Evolutionary conservation across 2,329 filamentous ascomycete species (phyloP), one percentile per base, ranked within the genome.

Genomic region (Microascus cirrosus): DNA sequence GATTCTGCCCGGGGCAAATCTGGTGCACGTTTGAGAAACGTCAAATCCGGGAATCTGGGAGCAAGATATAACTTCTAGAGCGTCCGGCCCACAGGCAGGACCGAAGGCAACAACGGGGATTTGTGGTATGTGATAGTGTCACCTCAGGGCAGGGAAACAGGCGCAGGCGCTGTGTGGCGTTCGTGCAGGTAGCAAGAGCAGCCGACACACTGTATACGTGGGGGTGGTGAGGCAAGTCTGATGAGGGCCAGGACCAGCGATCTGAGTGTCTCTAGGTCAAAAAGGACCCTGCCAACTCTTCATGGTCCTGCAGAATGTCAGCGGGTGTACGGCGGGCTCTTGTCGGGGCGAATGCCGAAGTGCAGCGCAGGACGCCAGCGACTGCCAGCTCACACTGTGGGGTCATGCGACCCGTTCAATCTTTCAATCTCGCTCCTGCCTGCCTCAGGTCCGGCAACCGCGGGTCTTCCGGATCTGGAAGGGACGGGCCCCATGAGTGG

Each of bases 361-460:
- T 15, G 39, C 11, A 3, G 13, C 15, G 24, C 52, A n/a, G 53
- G 34, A 20, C 24, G 53, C 53, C 39, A 45, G 34, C 36, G 36
- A 36, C n/a, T 10, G 5, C 13, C 42, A 18, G 28, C 42, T 57
- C 56, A 39, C 56, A 58, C 56, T 58, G 56, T 58, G 56, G 22
- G 56, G 56, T 58, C 56, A 58, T 58, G 56, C 51, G 56, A 54
- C 56, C 56, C 45, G 34, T 32, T 42, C 28, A 18, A 52, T 36
- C 48, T 57, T 57, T 57, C 48, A 53, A 28, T 35, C 48, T 39
- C 28, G 28, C 28, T 20, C 15, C 45, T 24, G 45, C 45, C 22
- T 11, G 11, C 42, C 45, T 50, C 45, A 20, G n/a, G 45, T 4
- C 45, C 45, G 45, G 45, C 20, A 50, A 24, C 45, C n/a, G 22